Evolutionary conservation across 176 grass and related monocot species (phyloP), one percentile per base, ranked within the genome.

Genomic region (Urochloa ruziziensis): DNA sequence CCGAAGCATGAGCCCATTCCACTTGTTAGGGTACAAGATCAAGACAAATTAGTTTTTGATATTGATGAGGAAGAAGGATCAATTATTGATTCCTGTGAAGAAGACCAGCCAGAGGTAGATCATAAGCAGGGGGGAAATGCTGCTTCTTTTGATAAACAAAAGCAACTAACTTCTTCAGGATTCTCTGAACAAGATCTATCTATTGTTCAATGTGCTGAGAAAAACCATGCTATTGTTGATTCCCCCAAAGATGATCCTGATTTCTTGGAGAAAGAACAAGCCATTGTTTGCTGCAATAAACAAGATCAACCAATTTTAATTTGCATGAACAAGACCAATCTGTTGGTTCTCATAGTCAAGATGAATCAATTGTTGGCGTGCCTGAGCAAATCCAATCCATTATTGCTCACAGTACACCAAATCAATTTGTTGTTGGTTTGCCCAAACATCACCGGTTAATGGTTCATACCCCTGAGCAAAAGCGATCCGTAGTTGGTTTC

Each of bases 381-480:
- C 70, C 78, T 59, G 40, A 60, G n/a, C 62, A 67, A 34, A 49
- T 4, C 15, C 61, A 68, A 23, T 37, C 79, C 51, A 51, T 69
- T 76, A 40, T 87, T 82, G 17, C 29, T 68, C n/a, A 64, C 53
- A 76, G 17, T 51, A 82, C 36, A 61, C 32, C 60, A 87, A 46
- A 87, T 42, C 49, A 66, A 17, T 68, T 61, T 49, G 47, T 40
- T 42, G 19, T 33, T 73, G 25, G 46, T 74, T 74, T 80, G 23
- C 29, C 3, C 32, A 80, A 89, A 80, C 48, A 84, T 23, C 19
- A 80, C 0, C 61, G 33, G 10, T 61, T 76, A 84, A 80, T 75
- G 80, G 87, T 67, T 80, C 39, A 27, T 46, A 70, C 17, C n/a
- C 68, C 1, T 75, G 82, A 74, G 34, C 69, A 80, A 49, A 82